phyloP scores from a whole-genome alignment of 768 basidiomycete genomes.

The Termitomyces titanicus region DNA sequence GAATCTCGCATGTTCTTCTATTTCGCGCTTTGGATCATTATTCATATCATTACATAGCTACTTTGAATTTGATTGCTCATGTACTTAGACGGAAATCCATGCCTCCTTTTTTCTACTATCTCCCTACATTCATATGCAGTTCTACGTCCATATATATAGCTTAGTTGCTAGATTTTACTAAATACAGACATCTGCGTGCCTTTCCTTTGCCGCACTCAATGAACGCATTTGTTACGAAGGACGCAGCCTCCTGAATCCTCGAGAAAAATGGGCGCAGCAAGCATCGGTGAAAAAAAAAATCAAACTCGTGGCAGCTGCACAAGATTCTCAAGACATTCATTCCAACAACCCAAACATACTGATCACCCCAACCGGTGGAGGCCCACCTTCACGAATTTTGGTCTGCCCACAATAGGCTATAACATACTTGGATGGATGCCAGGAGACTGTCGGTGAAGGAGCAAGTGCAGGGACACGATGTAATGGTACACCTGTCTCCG shows the following conservation, averaged over 20 bases:
- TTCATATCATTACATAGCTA: not conserved
- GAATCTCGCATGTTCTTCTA: too few species aligned
- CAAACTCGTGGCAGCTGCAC: not conserved
- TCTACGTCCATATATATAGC: too few species aligned
- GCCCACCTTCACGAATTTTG: constrained; percentile 58
- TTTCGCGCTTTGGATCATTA: too few species aligned
- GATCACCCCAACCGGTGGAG: constrained; percentile 63
- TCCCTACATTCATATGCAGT: not conserved
- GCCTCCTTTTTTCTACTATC: not conserved
- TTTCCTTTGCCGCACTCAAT: not conserved
- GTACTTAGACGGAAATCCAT: too few species aligned
- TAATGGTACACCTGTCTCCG: constrained; percentile 69
- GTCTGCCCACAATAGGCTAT: constrained; percentile 82
- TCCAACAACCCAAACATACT: constrained; percentile 65
- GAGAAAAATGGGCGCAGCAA: too few species aligned
- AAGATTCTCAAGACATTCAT: constrained; percentile 13
- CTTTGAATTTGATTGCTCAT: not conserved
- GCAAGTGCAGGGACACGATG: constrained; percentile 75
- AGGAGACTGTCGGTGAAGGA: constrained; percentile 70
- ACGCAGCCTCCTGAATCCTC: too few species aligned
- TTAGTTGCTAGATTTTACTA: too few species aligned
- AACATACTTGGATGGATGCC: constrained; percentile 82
- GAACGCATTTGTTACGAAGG: not conserved
- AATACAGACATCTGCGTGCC: not conserved
- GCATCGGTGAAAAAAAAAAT: not conserved